These are phyloP conservation scores for Umbellularia californica DNA, from an alignment of 164 flowering plant genomes.

Conservation along the genomic window DNA sequence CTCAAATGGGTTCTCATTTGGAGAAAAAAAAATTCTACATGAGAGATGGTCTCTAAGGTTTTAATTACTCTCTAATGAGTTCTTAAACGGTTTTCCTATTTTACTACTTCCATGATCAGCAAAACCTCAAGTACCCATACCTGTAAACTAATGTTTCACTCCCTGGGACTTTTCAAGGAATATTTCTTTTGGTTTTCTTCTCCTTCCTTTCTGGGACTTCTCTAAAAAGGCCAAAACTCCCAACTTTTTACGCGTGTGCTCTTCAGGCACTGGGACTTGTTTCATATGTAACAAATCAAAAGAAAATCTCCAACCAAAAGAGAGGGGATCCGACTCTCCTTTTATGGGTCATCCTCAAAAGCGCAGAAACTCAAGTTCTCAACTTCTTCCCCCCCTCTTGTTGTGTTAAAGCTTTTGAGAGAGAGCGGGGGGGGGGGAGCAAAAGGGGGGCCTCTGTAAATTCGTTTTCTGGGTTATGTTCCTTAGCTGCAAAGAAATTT, in stretches of 20 bases:
- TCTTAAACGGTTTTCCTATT: not conserved
- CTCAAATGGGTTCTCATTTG: not conserved
- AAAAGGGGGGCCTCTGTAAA: conserved; percentile 18
- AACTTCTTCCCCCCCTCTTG: not conserved
- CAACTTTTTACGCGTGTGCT: not conserved
- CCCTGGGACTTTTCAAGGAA: too few species aligned
- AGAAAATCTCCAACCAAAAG: not conserved
- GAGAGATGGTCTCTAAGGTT: too few species aligned
- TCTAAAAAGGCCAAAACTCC: not conserved
- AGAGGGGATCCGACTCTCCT: not conserved
- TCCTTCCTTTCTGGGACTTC: too few species aligned
- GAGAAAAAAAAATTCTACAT: too few species aligned
- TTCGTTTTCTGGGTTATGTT: conserved; percentile 23
- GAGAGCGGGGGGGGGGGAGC: not conserved
- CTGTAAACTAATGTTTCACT: too few species aligned
- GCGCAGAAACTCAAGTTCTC: too few species aligned
- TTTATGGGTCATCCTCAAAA: not conserved
- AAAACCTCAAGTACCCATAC: not conserved
- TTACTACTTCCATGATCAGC: not conserved
- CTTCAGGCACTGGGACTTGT: too few species aligned
- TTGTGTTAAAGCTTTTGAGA: not conserved
- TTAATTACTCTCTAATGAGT: not conserved
- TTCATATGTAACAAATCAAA: not conserved
- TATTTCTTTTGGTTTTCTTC: too few species aligned
- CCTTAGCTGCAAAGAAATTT: conserved; percentile 29